Conservation (phyloP, 805 yeast species). For the Ogataea degrootiae region DNA sequence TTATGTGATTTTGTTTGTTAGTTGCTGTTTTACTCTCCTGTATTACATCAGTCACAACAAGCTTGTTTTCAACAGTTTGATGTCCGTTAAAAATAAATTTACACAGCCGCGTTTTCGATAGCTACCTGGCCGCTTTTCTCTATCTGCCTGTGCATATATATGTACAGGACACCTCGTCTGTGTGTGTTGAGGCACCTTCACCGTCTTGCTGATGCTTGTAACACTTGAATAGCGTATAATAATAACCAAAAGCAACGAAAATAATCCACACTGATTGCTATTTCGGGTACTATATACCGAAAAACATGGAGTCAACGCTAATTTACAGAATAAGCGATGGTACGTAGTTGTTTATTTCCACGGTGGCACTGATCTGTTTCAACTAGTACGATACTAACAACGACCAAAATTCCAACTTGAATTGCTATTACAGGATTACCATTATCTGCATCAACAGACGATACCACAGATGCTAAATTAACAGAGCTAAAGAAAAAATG, state of each 20-base stretch:
- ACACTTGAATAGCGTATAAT: no score
- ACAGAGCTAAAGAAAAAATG: constrained; percentile 79
- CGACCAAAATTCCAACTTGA: not conserved
- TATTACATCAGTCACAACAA: not conserved
- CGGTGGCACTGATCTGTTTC: not conserved
- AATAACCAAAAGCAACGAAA: no score
- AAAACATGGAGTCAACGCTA: constrained; percentile 23
- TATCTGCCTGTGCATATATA: no score
- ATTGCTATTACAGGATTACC: constrained; percentile 58
- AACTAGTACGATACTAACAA: not conserved
- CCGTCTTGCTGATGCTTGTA: no score
- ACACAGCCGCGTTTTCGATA: no score
- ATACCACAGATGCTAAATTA: constrained; percentile 56
- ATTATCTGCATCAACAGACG: constrained; percentile 85
- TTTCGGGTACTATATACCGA: not conserved
- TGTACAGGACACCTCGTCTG: no score
- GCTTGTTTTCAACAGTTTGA: not conserved
- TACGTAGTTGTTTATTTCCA: constrained; percentile 5
- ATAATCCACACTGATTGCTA: not conserved
- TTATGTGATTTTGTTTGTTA: no score
- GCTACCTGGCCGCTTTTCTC: no score
- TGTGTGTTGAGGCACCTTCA: no score
- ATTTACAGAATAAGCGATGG: constrained; percentile 24
- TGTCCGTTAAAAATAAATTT: no score
- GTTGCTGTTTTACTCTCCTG: no score